Conservation (phyloP, 2,329 filamentous ascomycete genomes). For the Phaeosphaeriaceae sp. region DNA sequence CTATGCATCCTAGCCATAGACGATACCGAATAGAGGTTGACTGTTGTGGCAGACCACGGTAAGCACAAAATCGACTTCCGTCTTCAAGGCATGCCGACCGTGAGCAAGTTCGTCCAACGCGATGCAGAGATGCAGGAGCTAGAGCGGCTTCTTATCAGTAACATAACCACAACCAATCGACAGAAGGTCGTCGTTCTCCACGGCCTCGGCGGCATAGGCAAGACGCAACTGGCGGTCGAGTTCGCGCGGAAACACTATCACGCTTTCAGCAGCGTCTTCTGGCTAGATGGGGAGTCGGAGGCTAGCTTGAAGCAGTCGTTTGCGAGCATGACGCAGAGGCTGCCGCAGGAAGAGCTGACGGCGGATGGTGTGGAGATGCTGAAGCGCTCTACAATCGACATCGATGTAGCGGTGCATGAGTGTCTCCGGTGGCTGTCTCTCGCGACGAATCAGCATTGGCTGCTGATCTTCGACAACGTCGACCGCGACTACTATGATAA, state of each 20-base stretch:
- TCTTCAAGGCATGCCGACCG: slow-evolving; percentile 12
- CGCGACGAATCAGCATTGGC: slow-evolving; percentile 16
- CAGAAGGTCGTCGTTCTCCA: slow-evolving; percentile 13
- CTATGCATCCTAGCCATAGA: background rate
- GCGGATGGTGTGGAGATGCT: slow-evolving; percentile 12
- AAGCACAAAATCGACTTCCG: slow-evolving; percentile 20
- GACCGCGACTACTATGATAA: slow-evolving; percentile 17
- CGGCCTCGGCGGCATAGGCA: no score
- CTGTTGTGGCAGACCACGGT: slow-evolving; percentile 2
- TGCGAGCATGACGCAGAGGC: slow-evolving; percentile 11
- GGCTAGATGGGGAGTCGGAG: slow-evolving; percentile 20
- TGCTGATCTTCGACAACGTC: slow-evolving; percentile 29
- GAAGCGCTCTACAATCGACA: background rate
- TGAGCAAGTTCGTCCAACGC: slow-evolving; percentile 25
- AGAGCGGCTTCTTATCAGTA: slow-evolving; percentile 21
- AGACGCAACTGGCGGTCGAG: background rate
- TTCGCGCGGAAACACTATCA: slow-evolving; percentile 17
- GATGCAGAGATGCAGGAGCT: slow-evolving; percentile 25
- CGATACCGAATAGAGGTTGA: slow-evolving; percentile 1
- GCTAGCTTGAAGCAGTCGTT: slow-evolving; percentile 20
- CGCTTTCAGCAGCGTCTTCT: slow-evolving; percentile 17
- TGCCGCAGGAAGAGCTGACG: slow-evolving; percentile 16
- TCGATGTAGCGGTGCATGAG: no score
- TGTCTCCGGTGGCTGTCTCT: slow-evolving; percentile 22
- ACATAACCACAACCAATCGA: slow-evolving; percentile 23